Percentiles rank a stretch among this genome's conserved stretches.
Conservation (phyloP, 495 filamentous ascomycete genomes). For the Aspergillus ellipticus region DNA sequence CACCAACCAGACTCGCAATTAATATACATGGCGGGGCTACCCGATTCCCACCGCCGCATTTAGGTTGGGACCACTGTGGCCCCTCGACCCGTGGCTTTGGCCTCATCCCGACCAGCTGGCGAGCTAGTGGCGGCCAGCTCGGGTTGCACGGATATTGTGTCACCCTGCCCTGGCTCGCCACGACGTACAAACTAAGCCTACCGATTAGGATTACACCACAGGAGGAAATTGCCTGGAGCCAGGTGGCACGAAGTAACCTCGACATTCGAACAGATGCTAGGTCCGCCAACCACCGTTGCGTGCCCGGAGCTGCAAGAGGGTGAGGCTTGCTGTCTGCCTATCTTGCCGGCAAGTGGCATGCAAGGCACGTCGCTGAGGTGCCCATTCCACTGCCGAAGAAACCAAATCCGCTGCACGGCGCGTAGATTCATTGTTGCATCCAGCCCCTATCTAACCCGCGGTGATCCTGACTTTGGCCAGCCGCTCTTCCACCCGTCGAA, state of each 20-base stretch:
- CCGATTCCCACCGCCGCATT: too few species aligned
- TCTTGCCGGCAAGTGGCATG: too few species aligned
- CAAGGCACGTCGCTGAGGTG: too few species aligned
- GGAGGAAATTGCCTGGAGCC: neutral
- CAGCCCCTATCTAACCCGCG: slow-evolving; percentile 3
- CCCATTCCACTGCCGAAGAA: too few species aligned
- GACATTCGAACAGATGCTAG: neutral
- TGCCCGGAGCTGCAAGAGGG: neutral
- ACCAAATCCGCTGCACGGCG: neutral
- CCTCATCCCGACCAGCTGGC: too few species aligned
- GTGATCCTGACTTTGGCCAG: slow-evolving; percentile 45
- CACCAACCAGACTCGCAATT: too few species aligned
- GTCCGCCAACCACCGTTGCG: neutral
- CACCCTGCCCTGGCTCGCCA: neutral
- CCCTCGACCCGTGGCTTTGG: neutral
- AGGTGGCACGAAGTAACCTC: neutral
- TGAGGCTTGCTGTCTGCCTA: too few species aligned
- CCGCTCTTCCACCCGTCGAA: slow-evolving; percentile 56
- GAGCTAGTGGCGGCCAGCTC: too few species aligned
- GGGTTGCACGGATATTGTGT: neutral
- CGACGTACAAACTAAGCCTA: neutral
- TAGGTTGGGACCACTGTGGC: neutral
- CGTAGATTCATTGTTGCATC: neutral
- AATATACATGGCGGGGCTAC: too few species aligned
- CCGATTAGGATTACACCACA: neutral